Evolutionary conservation across 768 basidiomycete species (phyloP), one percentile per base, ranked within the genome.

Genomic region (Leucocoprinus leucothites): DNA sequence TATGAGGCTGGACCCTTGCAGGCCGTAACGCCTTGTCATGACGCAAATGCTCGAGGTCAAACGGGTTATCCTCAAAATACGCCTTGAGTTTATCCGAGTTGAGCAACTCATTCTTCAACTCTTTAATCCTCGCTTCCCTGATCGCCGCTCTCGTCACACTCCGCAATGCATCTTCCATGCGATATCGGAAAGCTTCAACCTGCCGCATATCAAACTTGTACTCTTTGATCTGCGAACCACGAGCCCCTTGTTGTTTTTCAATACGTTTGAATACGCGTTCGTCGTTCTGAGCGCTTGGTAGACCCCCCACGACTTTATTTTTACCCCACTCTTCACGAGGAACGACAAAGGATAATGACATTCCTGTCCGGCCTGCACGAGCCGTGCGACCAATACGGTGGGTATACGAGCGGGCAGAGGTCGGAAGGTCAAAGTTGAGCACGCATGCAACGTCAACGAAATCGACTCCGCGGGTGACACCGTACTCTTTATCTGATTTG

Each of bases 11-110:
- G 9, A 95, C 78, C 44, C 94, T 80, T 24, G 88, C 87, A 0
- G 95, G 94, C 63, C 96, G 92, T 3, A 98, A 75, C 4, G 95
- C 90, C 61, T 94, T 93, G 71, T 99, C 97, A 69, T 98, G 97
- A 1, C 92, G 84, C 43, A 98, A 75, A 66, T 85, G 97, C 53
- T 94, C 92, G 9, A 98, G 78, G 65, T 98, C 95, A 7, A 91
- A 76, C 1, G 96, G 96, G 65, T 98, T 94, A 65, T 98, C 94
- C 65, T 98, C 94, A 59, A 99, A 98, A 70, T 98, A 96, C 5
- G 94, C 93, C 83, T 98, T 98, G 46, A 98, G 82, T 71, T 95
- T 98, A 64, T 96, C 94, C 41, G 93, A 95, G 67, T 97, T 95
- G 60, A 99, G 69, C 35, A 98, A 86, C 70, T 99, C 97, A 26